Base-by-base conservation (phyloP, 768 basidiomycete genomes). In the Tulasnella sp. region DNA sequence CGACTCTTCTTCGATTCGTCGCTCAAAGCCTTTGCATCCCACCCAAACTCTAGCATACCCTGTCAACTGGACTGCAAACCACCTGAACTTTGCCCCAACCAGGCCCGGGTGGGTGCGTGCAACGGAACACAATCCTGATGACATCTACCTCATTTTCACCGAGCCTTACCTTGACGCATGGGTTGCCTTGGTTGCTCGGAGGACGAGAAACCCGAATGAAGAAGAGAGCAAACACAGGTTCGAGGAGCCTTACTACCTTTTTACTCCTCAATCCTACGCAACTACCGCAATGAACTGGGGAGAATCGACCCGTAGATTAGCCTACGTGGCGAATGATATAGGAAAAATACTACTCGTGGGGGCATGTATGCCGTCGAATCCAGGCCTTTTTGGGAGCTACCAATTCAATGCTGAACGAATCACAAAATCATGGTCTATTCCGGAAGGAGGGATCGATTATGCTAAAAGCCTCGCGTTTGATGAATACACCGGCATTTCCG, bases 91-190 rank as follows among this genome's bases (percentile, higher is more conserved):
- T 23, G 5, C 23, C 0, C 57, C 57, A 10, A 29, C 29, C 57
- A 16, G n/a, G 10, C 57, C 57, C 13, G 5, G n/a, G 5, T 61
- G 57, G 57, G n/a, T 13, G 20, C 57, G 46, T 16, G 20, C 16
- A 48, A 16, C 6, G n/a, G 9, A 9, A 61, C 7, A 11, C 11
- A 29, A 61, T 61, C 57, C n/a, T 29, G 57, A 61, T 5, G 23
- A n/a, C 57, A 29, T 61, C 10, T 29, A 61, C 29, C 57, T 61
- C n/a, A 61, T 61, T 23, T 29, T 61, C n/a, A 61, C 57, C 89
- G 80, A 79, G 0, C 82, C 76, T 74, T 82, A 67, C 55, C 80
- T 77, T 6, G 10, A 83, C 72, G 55, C 29, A 3, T 61, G 57
- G 57, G 57, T 29, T 61, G 57, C 57, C 23, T 61, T 61, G 57